phyloP scores from a whole-genome alignment of 2,329 filamentous ascomycete genomes.

The Elsinoe batatas region DNA sequence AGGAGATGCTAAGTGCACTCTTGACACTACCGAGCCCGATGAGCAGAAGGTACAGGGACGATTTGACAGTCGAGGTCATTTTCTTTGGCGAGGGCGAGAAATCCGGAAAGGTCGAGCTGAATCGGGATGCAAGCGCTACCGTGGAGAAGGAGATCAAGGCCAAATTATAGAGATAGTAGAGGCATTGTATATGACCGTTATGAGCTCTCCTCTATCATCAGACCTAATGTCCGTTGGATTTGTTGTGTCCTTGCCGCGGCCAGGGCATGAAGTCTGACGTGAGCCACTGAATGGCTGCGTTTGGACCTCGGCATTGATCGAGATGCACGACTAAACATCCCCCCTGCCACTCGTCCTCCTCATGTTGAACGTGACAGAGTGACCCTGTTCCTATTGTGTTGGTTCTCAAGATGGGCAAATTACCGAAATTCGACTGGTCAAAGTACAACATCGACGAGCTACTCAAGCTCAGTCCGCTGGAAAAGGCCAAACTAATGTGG shows the following conservation, averaged over 20 bases:
- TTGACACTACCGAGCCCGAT: slow-evolving; percentile 87
- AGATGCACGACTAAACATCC: background rate
- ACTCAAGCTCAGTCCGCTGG: background rate
- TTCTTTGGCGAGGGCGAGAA: slow-evolving; percentile 79
- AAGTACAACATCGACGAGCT: slow-evolving; percentile 5
- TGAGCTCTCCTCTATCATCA: background rate
- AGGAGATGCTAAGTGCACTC: slow-evolving; percentile 85
- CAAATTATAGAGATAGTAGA: slow-evolving; percentile 17
- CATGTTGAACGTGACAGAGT: no score
- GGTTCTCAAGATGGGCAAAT: slow-evolving; percentile 11
- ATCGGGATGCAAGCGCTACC: slow-evolving; percentile 71
- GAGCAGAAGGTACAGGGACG: slow-evolving; percentile 84
- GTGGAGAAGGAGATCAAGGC: slow-evolving; percentile 19
- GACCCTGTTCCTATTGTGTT: no score
- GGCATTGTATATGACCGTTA: background rate
- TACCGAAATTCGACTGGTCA: slow-evolving; percentile 10
- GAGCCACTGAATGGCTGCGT: background rate
- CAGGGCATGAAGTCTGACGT: background rate
- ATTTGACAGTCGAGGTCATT: slow-evolving; percentile 94
- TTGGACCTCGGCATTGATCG: background rate
- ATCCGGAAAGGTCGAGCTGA: slow-evolving; percentile 69
- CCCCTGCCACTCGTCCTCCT: no score
- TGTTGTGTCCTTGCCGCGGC: background rate
- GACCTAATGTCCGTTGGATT: background rate
- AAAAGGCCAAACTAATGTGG: slow-evolving; percentile 7